A percentile compares a stretch with the other conserved stretches of the same genome.
Conservation (phyloP, 176 grass and related monocot genomes). For the Tillandsia fasciculata region DNA sequence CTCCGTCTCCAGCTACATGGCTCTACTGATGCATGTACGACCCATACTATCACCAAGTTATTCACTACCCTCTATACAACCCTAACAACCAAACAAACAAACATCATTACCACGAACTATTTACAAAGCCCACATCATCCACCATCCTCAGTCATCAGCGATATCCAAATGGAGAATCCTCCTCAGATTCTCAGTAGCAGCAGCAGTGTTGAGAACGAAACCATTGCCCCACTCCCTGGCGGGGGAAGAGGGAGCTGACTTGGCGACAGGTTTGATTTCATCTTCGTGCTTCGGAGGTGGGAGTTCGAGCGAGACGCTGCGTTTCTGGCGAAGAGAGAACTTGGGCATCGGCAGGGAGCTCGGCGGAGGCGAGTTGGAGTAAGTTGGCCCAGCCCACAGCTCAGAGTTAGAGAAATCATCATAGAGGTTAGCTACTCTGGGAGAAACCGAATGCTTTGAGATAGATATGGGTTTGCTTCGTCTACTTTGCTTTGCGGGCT, state of each 20-base stretch:
- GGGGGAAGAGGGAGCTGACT: conserved; percentile 68
- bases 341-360: conserved; percentile 86
- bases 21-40: not conserved
- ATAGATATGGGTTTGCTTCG: conserved; percentile 56
- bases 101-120: conserved; percentile 28
- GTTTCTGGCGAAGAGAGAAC: conserved; percentile 74
- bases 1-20: not conserved
- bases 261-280: conserved; percentile 35
- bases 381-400: conserved; percentile 78
- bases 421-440: conserved; percentile 21
- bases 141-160: conserved; percentile 22
- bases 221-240: conserved; percentile 23
- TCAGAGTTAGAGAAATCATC: conserved; percentile 39
- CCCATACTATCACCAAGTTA: conserved; percentile 3
- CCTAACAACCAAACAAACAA: conserved; percentile 8
- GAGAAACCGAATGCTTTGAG: conserved; percentile 31
- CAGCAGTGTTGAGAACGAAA: conserved; percentile 40
- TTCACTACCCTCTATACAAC: conserved; percentile 27
- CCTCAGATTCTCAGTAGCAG: conserved; percentile 82
- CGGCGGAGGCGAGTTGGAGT: conserved; percentile 81
- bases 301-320: conserved; percentile 61
- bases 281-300: conserved; percentile 18
- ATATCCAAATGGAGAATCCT: conserved; percentile 68
- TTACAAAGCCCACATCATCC: conserved; percentile 15
- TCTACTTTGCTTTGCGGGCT: conserved; percentile 29